Conservation (phyloP, 1,284 basidiomycete genomes). For the Hypsizygus ulmarius region DNA sequence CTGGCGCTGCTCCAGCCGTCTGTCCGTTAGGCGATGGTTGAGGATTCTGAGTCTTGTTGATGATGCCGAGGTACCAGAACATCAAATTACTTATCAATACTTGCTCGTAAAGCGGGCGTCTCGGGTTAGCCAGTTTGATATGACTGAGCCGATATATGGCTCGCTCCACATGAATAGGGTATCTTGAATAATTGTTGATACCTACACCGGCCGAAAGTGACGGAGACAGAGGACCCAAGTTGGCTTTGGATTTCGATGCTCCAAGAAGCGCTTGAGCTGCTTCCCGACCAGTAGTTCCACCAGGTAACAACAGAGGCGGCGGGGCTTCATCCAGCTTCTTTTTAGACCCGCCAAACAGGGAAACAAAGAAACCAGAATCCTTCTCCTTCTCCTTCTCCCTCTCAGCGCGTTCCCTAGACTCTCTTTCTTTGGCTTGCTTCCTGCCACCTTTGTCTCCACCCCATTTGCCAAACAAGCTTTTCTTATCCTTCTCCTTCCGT, state of each 20-base stretch:
- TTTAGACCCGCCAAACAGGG: constrained; percentile 70
- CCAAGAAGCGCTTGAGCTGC: constrained; percentile 81
- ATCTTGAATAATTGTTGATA: constrained; percentile 66
- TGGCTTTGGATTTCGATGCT: constrained; percentile 72
- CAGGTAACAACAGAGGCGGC: constrained; percentile 45
- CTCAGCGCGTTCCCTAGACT: constrained; percentile 43
- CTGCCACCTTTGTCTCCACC: constrained; percentile 59
- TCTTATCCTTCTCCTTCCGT: constrained; percentile 79
- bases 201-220: constrained; percentile 39
- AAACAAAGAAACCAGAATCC: constrained; percentile 82
- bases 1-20: constrained; percentile 20
- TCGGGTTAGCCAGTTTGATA: constrained; percentile 97
- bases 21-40: constrained; percentile 27
- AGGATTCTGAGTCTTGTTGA: constrained; percentile 77
- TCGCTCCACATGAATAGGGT: constrained; percentile 97
- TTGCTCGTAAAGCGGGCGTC: constrained; percentile 95
- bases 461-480: constrained; percentile 72
- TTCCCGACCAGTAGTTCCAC: constrained; percentile 64
- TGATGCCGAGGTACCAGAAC: constrained; percentile 99
- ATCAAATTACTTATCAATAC: constrained; percentile 98
- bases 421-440: constrained; percentile 54
- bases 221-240: constrained; percentile 60
- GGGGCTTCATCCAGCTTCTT: constrained; percentile 74
- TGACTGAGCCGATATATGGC: constrained; percentile 97
- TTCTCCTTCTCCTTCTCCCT: constrained; percentile 68